Base-by-base conservation (phyloP, 129 eudicot genomes). In the Kitagawia praeruptora region DNA sequence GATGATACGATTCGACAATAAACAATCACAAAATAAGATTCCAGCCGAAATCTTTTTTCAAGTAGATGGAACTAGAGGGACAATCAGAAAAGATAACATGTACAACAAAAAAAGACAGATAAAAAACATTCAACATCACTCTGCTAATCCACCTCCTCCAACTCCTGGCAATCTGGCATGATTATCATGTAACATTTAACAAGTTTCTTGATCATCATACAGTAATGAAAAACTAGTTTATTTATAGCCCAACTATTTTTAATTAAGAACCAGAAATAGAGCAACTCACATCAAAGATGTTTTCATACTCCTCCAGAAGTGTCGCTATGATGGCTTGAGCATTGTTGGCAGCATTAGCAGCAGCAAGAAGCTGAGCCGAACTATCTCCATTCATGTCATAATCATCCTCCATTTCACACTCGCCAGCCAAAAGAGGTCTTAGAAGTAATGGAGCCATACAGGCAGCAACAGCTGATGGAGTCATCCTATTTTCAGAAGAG, bases 401-500 rank as follows among this genome's bases (percentile, higher is more conserved):
- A 83, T 91, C 97, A 83, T 94, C 97, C 78, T 91, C 97, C 77
- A 87, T 74, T 75, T 94, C 98, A 70, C 98, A 94, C 87, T 94
- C 98, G 41, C 97, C 99, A 16, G 99, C 93, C 75, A 95, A 82
- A 79, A 95, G 97, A 77, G 99, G 97, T n/a, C 96, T 92, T 75
- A 95, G 78, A 75, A 95, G 93, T 87, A 95, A 90, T 51, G 99
- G 99, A 77, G 99, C 99, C 99, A 95, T 95, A 76, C 99, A 95
- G 80, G 97, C 96, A 89, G 97, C 97, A 81, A 95, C 92, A 77
- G 96, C 97, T 45, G 99, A 92, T 48, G 92, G 82, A 48, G 96
- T 92, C 99, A 95, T 95, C 71, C 90, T 87, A 66, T 95, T 95
- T 85, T 89, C 93, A 84, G 89, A 84, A 45, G 93, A 83, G 84